Evolutionary conservation across 805 yeast species (phyloP).

Genomic region (Hanseniaspora hatyaiensis): DNA sequence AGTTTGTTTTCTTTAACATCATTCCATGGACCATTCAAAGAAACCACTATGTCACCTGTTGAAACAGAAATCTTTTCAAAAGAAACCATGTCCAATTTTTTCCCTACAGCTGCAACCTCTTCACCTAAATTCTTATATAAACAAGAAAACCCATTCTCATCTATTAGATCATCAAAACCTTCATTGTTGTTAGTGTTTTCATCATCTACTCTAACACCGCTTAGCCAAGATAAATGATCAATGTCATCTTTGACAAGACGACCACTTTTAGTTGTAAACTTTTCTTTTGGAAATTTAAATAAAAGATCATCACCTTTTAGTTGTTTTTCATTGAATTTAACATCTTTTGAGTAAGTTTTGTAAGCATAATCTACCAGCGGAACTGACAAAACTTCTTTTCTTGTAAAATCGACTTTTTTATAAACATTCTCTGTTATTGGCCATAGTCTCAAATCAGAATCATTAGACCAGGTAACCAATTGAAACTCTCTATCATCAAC

Average conservation of each 20-base stretch:
- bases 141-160: conserved; percentile 28
- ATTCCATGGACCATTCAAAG: conserved; percentile 74
- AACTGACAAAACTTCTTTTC: conserved; percentile 31
- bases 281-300: conserved; percentile 32
- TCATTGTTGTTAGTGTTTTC: conserved; percentile 17
- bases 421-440: conserved; percentile 43
- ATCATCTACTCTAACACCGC: conserved; percentile 64
- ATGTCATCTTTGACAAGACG: conserved; percentile 31
- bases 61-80: conserved; percentile 84
- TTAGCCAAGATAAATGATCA: conserved; percentile 79
- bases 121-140: conserved; percentile 66
- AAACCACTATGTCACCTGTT: conserved; percentile 64
- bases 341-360: conserved; percentile 40
- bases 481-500: conserved; percentile 74
- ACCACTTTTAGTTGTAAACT: conserved; percentile 25
- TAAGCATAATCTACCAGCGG: conserved; percentile 36
- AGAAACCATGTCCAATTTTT: conserved; percentile 71
- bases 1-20: conserved; percentile 30
- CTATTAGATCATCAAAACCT: conserved; percentile 25
- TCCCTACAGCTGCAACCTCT: conserved; percentile 80
- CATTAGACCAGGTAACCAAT: conserved; percentile 87
- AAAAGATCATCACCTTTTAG: conserved; percentile 14
- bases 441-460: conserved; percentile 77
- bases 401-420: conserved; percentile 35
- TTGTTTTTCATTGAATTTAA: conserved; percentile 27